Base-by-base conservation (phyloP, 2,329 filamentous ascomycete species). In the Cercospora berteroae region DNA sequence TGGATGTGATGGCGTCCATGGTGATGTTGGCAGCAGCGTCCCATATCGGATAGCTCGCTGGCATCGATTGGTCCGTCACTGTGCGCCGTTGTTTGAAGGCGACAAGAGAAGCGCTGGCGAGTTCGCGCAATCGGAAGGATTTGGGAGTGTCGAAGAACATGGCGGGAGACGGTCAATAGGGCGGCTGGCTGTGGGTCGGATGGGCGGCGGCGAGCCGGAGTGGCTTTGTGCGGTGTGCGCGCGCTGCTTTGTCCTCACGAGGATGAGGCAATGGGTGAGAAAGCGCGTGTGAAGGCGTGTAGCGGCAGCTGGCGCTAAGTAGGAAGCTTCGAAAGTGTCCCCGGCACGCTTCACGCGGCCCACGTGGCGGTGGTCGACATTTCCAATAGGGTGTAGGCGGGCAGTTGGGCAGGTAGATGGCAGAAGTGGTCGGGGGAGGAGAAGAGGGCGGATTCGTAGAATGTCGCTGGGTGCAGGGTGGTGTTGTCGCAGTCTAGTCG, bases 111-210 rank as follows among this genome's bases (percentile, higher is more conserved):
- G 69, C 67, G 67, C 64, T 69, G 57, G 72, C 71, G 33, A 76
- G 67, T 61, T 74, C 67, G 63, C 77, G 72, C 56, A 78, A 63
- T 55, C 77, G 76, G 69, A 85, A 82, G 52, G 84, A 84, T 36
- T 80, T 81, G 42, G 84, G 84, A 13, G 77, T 70, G 36, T 80
- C 81, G 75, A 86, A 57, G 12, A 29, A n/a, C 20, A 36, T 63
- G 42, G 60, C 44, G 60, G 42, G 83, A 75, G 84, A 77, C 31
- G 44, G 76, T 69, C 80, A 82, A 81, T 67, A 70, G 61, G 59
- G 68, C 65, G 65, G 25, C 20, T n/a, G 61, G 27, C 12, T 9
- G n/a, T 27, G 23, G 44, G 44, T 48, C 44, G 44, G 44, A 48
- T 12, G 18, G 13, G 52, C 52, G 52, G 52, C 23, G 52, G 16